Evolutionary conservation across 192 early-diverging fungal genomes (phyloP).

Genomic region (Gigaspora rosea): DNA sequence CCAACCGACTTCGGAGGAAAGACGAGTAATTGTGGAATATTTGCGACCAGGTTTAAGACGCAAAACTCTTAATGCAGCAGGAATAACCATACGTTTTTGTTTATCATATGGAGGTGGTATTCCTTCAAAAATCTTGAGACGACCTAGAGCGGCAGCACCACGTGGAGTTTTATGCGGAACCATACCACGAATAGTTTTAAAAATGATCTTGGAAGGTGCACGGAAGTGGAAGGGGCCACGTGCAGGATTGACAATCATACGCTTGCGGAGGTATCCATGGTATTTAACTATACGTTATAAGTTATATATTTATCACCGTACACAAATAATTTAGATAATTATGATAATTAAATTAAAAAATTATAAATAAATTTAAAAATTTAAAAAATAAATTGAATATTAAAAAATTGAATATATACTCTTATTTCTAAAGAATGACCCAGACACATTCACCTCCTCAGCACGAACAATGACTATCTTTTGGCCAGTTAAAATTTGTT

Average conservation of each 20-base stretch:
- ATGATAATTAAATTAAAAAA: neutral
- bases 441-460: conserved; percentile 98
- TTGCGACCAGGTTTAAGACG: conserved; percentile 97
- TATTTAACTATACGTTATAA: conserved; percentile 72
- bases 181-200: conserved; percentile 98
- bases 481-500: conserved; percentile 98
- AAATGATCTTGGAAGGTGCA: conserved; percentile 96
- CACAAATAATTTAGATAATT: neutral
- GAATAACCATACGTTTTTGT: conserved; percentile 96
- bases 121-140: conserved; percentile 99
- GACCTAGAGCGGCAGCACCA: conserved; percentile 94
- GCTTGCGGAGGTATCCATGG: conserved; percentile 97
- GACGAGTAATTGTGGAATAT: conserved; percentile 70
- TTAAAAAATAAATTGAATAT: neutral
- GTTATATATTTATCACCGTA: neutral
- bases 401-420: conserved; percentile 58
- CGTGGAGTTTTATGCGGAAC: conserved; percentile 99
- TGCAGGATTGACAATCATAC: conserved; percentile 93
- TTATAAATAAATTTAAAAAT: neutral
- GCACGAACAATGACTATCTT: conserved; percentile 96
- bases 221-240: conserved; percentile 99
- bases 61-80: conserved; percentile 95
- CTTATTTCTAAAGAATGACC: conserved; percentile 99
- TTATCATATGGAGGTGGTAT: conserved; percentile 97
- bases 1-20: conserved; percentile 98